Conservation (phyloP, 2,329 filamentous ascomycete species). For the Beauveria varroae region DNA sequence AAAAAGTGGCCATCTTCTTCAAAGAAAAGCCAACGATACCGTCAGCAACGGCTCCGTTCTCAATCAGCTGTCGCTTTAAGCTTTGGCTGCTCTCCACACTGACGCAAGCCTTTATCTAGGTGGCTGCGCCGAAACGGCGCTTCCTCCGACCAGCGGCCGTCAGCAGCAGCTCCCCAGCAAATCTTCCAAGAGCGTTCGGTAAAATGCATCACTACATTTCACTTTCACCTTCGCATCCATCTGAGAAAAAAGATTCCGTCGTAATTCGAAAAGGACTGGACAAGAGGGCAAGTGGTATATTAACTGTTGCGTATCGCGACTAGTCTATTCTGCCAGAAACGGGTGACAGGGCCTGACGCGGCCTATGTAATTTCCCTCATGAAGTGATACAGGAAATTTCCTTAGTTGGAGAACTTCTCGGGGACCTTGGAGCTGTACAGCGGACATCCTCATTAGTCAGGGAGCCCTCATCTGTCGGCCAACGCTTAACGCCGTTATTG, state of each 20-base stretch:
- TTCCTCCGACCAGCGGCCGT: no score
- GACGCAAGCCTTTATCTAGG: neutral
- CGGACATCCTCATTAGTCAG: neutral
- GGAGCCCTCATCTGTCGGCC: no score
- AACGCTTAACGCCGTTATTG: neutral
- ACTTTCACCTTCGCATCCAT: no score
- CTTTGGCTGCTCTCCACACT: neutral
- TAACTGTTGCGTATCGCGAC: neutral
- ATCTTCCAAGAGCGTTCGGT: no score
- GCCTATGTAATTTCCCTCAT: neutral
- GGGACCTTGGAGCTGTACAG: conserved; percentile 20
- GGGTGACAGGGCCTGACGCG: neutral
- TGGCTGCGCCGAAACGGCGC: no score
- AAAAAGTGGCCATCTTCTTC: no score
- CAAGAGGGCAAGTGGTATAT: conserved; percentile 7
- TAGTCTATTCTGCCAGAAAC: neutral
- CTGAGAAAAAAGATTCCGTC: no score
- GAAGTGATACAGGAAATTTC: neutral
- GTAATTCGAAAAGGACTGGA: neutral
- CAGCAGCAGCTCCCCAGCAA: no score
- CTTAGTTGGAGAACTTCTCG: conserved; percentile 30
- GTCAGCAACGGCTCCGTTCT: neutral
- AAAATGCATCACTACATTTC: no score
- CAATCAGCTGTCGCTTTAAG: neutral
- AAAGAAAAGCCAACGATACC: neutral